Conservation (phyloP, 805 yeast species). For the Clavispora santaluciae region DNA sequence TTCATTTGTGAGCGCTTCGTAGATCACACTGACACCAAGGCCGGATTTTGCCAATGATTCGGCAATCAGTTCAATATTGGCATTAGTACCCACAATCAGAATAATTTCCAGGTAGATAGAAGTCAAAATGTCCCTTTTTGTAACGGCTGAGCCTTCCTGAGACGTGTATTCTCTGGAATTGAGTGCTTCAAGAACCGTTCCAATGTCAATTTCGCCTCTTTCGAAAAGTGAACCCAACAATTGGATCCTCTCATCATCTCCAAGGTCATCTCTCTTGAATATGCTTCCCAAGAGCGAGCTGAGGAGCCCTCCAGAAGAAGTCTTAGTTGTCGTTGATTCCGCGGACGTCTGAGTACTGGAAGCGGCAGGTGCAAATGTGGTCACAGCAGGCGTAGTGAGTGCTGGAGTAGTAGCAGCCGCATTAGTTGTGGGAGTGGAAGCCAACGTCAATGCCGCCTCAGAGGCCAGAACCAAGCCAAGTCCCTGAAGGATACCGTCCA, state of each 20-base stretch:
- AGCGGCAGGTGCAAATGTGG: background rate
- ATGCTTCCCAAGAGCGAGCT: constrained; percentile 1
- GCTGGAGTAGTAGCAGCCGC: background rate
- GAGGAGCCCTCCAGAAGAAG: background rate
- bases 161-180: background rate
- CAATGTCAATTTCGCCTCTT: background rate
- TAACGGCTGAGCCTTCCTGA: background rate
- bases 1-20: constrained; percentile 13
- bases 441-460: background rate
- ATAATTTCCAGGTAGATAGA: constrained; percentile 11
- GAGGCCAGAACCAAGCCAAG: background rate
- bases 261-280: constrained; percentile 12
- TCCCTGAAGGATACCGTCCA: background rate
- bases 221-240: constrained; percentile 7
- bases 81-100: constrained; percentile 15
- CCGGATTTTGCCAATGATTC: constrained; percentile 21
- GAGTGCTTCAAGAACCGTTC: background rate
- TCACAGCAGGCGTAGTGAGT: background rate
- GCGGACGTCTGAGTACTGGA: background rate
- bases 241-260: constrained; percentile 2
- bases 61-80: constrained; percentile 15
- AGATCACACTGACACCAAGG: constrained; percentile 16
- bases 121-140: constrained; percentile 9
- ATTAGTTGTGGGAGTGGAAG: background rate
- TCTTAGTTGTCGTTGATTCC: constrained; percentile 4